Evolutionary conservation across 805 yeast genomes (phyloP), one percentile per base, ranked within the genome.

Genomic region (Saccharomyces eubayanus): DNA sequence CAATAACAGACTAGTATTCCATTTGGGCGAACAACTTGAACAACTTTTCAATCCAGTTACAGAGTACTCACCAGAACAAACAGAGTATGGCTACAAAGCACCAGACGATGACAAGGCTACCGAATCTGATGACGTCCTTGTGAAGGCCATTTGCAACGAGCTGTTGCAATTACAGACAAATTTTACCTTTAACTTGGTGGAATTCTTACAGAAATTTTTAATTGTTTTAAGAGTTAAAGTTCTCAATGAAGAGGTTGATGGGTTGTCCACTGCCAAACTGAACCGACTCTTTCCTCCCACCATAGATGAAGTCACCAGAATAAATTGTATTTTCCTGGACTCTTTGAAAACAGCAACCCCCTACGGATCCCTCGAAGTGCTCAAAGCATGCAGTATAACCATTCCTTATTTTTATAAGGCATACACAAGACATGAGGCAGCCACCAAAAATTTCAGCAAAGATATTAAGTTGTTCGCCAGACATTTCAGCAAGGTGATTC

Each of bases 341-440:
- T 81, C 94, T 24, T 70, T 92, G 53, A 80, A 81, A 54, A 69
- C 78, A 14, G 92, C 97, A 0, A 63, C 74, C 1, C 81, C 84
- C 0, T 81, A 69, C 64, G 97, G 97, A 1, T 79, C 85, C 50
- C 77, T 78, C 51, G 97, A 92, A 68, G 75, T 89, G 2, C 69
- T 92, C 55, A 84, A 81, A 57, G 96, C 92, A 0, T 80, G 95
- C 64, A 94, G 90, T 3, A 77, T 82, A 51, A 83, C 94, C 0
- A 77, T 92, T 14, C 97, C 97, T 0, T 89, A 89, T 67, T 92
- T 90, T 67, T 92, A 88, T 72, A 88, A 90, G 64, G 96, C 97
- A 0, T 88, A 87, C 61, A 88, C 90, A 76, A 77, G 97, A 54
- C 97, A 92, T 69, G 96, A 91, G 69, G 96, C 97, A 8, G 96